A percentile compares a stretch with the other conserved stretches of the same genome.
Evolutionary conservation across 2,329 filamentous ascomycete species (phyloP).

Genomic region (Trichoderma sp.): DNA sequence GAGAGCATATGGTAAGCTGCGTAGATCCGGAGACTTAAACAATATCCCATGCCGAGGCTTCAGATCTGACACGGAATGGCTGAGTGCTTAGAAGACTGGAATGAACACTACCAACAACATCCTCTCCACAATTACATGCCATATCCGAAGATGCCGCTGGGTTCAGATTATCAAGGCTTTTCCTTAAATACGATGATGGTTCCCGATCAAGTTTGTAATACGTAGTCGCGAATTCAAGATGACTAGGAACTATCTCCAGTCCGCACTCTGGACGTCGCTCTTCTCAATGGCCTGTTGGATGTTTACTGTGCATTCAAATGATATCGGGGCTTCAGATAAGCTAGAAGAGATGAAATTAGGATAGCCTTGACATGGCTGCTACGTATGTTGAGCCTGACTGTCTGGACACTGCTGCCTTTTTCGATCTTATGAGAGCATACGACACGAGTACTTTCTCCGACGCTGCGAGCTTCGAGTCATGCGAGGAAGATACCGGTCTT

Average conservation of each 20-base stretch:
- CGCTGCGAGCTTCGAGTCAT: too few species aligned
- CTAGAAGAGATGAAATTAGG: not conserved
- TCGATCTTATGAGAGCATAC: too few species aligned
- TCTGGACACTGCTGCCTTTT: not conserved
- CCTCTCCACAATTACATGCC: not conserved
- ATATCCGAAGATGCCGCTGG: not conserved
- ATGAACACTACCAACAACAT: not conserved
- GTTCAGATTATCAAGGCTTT: not conserved
- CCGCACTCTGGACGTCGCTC: not conserved
- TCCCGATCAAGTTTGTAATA: too few species aligned
- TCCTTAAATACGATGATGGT: not conserved
- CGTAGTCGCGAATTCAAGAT: not conserved
- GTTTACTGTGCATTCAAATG: not conserved
- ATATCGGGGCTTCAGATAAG: not conserved
- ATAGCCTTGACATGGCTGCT: not conserved
- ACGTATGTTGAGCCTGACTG: not conserved
- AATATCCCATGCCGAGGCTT: not conserved
- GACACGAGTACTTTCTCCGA: too few species aligned
- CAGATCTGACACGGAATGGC: not conserved
- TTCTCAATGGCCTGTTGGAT: not conserved
- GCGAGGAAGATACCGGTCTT: too few species aligned
- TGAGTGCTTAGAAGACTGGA: not conserved
- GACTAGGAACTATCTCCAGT: not conserved
- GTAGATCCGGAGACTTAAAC: not conserved
- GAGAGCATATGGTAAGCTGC: not conserved